Base-by-base conservation (phyloP, 805 yeast genomes). In the Candida pini region DNA sequence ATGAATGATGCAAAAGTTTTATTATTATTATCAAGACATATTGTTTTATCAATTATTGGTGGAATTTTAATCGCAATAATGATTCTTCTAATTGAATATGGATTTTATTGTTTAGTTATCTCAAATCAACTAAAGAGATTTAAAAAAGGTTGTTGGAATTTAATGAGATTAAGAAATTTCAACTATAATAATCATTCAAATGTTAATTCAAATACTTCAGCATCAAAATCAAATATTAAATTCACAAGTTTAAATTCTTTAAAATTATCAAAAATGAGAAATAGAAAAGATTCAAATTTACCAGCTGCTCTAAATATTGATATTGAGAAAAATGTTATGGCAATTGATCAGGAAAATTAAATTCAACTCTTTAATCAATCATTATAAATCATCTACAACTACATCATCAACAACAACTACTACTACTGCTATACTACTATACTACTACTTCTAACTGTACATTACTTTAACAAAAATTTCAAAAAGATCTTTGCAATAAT, bases 1-100 rank as follows among this genome's bases (percentile, higher is more conserved):
- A 62, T 76, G 51, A 86, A 79, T 45, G 97, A 89, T 58, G 96
- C 96, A 9, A 69, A 76, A 35, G 74, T 85, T 53, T 76, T 88
- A 59, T 78, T 83, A 51, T 63, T 73, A 7, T 62, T 88, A 60
- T 87, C 85, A 13, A 69, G 74, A 44, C 96, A 89, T 58, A 75
- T 89, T 44, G 68, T 76, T 12, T 60, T 81, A 26, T 81, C 88
- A 18, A 84, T 86, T 2, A 51, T 82, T 27, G 73, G 73, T 10
- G 95, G 96, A 1, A 78, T 82, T 45, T 40, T 73, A 13, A 51
- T 81, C 31, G 88, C 79, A 3, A 62, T 64, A 27, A 35, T 60
- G 9, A 40, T 75, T 9, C 52, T 74, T n/a, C 66, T 57, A 37
- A 50, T 62, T 9, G 81, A 76, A 51, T 73, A 68, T 45, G 50